Base-by-base conservation (phyloP, 129 eudicot genomes). In the Flaveria linearis region DNA sequence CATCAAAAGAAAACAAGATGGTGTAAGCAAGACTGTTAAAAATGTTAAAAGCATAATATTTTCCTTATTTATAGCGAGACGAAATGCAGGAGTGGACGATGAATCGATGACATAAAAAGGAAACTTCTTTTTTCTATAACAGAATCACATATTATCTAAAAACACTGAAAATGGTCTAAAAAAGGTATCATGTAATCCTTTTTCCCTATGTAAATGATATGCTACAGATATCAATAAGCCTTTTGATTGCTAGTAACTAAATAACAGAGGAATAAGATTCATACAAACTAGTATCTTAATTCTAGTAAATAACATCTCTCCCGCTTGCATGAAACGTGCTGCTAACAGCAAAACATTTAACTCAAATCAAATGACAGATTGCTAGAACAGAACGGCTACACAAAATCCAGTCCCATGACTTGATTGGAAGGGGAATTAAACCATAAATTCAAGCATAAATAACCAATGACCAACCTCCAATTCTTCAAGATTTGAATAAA, bases 381-480 rank as follows among this genome's bases (percentile, higher is more conserved):
- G 8, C 66, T 60, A 56, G 30, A 61, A 61, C 8, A 28, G 20
- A 30, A 30, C 6, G 17, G 41, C 20, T 30, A 63, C 8, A 63
- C 22, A 63, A 63, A 63, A 63, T 30, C 69, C 46, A 63, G 22
- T 63, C 8, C 43, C 4, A 5, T 30, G 13, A 63, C 43, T 63
- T 11, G 1, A 5, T 62, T 33, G 20, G 12, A 63, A 63, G 10
- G 22, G 11, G 23, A 23, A 47, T 61, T 62, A 49, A 13, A 33
- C 52, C 52, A 76, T 18, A 74, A 74, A 63, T 43, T 79, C 65
- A 76, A 65, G 16, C 16, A 74, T n/a, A 72, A 22, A 66, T 50
- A 80, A 17, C 50, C 69, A 71, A 68, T 30, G 49, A 87, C 89
- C 71, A 83, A 94, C 99, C 99, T 94, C 99, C 77, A 94, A 80